These are phyloP conservation scores for Xylaria multiplex DNA, from an alignment of 2,329 filamentous ascomycete genomes.

Conservation along the genomic window DNA sequence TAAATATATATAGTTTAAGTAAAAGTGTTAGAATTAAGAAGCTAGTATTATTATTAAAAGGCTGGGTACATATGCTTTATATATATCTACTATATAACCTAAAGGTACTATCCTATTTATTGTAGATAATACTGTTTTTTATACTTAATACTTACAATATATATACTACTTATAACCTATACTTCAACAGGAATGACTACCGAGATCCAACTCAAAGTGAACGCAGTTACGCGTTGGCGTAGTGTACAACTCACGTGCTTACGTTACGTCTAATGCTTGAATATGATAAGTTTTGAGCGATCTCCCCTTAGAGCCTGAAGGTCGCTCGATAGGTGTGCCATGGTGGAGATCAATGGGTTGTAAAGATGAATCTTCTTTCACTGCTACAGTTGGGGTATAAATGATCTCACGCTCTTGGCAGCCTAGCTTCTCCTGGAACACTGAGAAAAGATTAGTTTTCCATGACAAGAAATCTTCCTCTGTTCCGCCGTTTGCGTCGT, in stretches of 20 bases:
- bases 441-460: conserved; percentile 3
- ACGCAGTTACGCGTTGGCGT: conserved; percentile 3
- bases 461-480: conserved; percentile 8
- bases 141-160: too few relatives aligned
- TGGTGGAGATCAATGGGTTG: conserved; percentile 10
- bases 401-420: conserved; percentile 7
- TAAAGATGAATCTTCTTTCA: conserved; percentile 13
- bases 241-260: conserved; percentile 15
- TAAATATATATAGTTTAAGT: too few relatives aligned
- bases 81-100: too few relatives aligned
- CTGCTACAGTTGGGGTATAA: neutral
- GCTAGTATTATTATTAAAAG: too few relatives aligned
- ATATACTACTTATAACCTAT: too few relatives aligned
- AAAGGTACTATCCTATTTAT: too few relatives aligned
- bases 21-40: too few relatives aligned
- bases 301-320: neutral
- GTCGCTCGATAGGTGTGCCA: neutral
- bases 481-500: conserved; percentile 8
- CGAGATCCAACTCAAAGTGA: conserved; percentile 14
- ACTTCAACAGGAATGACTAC: too few relatives aligned
- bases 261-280: neutral
- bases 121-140: too few relatives aligned
- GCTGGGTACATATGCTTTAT: too few relatives aligned
- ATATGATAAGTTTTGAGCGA: neutral
- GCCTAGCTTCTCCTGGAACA: neutral